These are phyloP conservation scores for Eucommia ulmoides DNA, from an alignment of 257 asterid species.

Conservation along the genomic window DNA sequence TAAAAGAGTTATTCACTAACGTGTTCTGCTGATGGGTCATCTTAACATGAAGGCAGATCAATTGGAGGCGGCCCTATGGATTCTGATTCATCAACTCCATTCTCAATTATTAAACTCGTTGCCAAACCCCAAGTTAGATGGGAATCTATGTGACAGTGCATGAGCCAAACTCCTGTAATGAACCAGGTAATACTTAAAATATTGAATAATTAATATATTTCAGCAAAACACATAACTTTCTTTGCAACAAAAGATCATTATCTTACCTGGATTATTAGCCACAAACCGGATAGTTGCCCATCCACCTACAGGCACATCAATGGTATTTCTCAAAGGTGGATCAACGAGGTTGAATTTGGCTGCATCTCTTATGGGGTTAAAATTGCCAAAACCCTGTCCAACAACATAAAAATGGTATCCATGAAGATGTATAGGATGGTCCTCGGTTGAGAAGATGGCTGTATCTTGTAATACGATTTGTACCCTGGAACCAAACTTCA, in stretches of 20 bases:
- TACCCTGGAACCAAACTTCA: slow-evolving; percentile 37
- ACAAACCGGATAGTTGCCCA: slow-evolving; percentile 55
- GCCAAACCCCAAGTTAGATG: slow-evolving; percentile 56
- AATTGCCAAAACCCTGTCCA: slow-evolving; percentile 62
- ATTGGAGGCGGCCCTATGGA: slow-evolving; percentile 55
- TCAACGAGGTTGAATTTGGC: slow-evolving; percentile 44
- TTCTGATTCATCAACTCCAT: slow-evolving; percentile 39
- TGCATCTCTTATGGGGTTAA: slow-evolving; percentile 29
- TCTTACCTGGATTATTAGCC: slow-evolving; percentile 57
- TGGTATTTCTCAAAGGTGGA: slow-evolving; percentile 49
- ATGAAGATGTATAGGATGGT: slow-evolving; percentile 56
- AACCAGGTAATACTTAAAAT: neutral
- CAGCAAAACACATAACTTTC: neutral
- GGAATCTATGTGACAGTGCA: slow-evolving; percentile 71
- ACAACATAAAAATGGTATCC: slow-evolving; percentile 60
- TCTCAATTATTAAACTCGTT: slow-evolving; percentile 55
- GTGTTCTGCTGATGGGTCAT: neutral
- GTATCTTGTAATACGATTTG: slow-evolving; percentile 57
- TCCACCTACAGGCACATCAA: slow-evolving; percentile 56
- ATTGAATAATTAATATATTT: neutral
- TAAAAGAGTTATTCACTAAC: too few relatives aligned
- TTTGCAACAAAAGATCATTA: neutral
- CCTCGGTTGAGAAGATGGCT: slow-evolving; percentile 45
- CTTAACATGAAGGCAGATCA: slow-evolving; percentile 62
- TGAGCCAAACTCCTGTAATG: slow-evolving; percentile 55